Conservation (phyloP, 2,329 filamentous ascomycete species). For the Xylaria sp. region DNA sequence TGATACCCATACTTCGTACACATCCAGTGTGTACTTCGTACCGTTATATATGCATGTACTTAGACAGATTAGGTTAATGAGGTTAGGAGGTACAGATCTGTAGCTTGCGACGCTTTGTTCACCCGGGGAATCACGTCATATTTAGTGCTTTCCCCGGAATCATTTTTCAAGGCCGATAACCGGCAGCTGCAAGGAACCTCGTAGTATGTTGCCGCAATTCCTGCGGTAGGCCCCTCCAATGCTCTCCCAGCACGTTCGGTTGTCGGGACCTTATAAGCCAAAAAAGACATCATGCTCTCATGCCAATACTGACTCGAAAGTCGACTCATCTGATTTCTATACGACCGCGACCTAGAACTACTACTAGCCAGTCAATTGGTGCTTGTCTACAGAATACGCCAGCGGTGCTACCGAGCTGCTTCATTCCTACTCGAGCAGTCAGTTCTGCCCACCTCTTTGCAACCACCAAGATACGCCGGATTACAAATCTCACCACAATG, state of each 20-base stretch:
- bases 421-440: background rate
- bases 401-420: background rate
- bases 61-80: no score
- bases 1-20: no score
- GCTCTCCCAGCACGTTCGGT: slow-evolving; percentile 2
- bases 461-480: slow-evolving; percentile 8
- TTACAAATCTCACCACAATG: slow-evolving; percentile 18
- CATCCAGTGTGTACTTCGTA: no score
- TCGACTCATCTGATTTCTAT: background rate
- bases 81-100: no score
- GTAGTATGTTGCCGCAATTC: background rate
- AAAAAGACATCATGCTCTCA: background rate
- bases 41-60: no score
- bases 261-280: background rate
- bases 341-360: background rate
- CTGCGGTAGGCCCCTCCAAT: slow-evolving; percentile 11
- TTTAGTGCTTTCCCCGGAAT: slow-evolving; percentile 31
- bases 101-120: slow-evolving; percentile 23
- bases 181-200: slow-evolving; percentile 29
- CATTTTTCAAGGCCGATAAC: slow-evolving; percentile 32
- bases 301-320: background rate
- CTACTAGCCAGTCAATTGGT: background rate
- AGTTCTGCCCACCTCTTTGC: background rate
- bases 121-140: slow-evolving; percentile 34
- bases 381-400: background rate